These are phyloP conservation scores for Petunia axillaris DNA, from an alignment of 257 asterid genomes.

Conservation along the genomic window DNA sequence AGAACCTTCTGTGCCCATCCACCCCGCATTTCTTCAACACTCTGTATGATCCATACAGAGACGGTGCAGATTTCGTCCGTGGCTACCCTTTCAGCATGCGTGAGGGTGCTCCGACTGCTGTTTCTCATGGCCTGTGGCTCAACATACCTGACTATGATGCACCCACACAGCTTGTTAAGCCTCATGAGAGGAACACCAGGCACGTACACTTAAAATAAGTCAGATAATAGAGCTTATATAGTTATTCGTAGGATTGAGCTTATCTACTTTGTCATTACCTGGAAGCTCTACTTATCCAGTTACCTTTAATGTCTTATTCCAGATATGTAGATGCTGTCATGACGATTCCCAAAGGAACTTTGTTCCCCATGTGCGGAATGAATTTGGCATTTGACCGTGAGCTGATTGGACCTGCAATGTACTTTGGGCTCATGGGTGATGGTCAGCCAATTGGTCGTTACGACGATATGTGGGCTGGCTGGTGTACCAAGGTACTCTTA, in stretches of 20 bases:
- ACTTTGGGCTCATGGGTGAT: slow-evolving; percentile 90
- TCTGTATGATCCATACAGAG: slow-evolving; percentile 79
- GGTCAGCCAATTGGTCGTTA: slow-evolving; percentile 92
- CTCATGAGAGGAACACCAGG: slow-evolving; percentile 84
- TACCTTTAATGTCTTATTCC: slow-evolving; percentile 24
- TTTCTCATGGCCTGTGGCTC: slow-evolving; percentile 83
- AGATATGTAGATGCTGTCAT: slow-evolving; percentile 81
- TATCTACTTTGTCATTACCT: slow-evolving; percentile 20
- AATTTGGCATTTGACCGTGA: slow-evolving; percentile 77
- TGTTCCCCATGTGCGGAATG: slow-evolving; percentile 88
- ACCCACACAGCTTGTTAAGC: slow-evolving; percentile 85
- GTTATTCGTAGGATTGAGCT: neutral
- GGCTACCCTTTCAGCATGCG: slow-evolving; percentile 89
- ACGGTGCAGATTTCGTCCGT: slow-evolving; percentile 79
- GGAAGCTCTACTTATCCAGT: neutral
- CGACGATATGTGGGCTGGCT: slow-evolving; percentile 93
- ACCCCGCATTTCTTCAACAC: slow-evolving; percentile 83
- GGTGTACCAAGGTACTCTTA: slow-evolving; percentile 73
- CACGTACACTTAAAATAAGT: neutral
- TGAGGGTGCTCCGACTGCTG: slow-evolving; percentile 73
- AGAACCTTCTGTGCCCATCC: slow-evolving; percentile 66
- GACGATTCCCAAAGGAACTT: slow-evolving; percentile 77
- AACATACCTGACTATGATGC: slow-evolving; percentile 89
- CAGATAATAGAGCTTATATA: neutral
- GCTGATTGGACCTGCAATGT: slow-evolving; percentile 89